Evolutionary conservation across 768 basidiomycete genomes (phyloP).

Genomic region (Mycena galopus): DNA sequence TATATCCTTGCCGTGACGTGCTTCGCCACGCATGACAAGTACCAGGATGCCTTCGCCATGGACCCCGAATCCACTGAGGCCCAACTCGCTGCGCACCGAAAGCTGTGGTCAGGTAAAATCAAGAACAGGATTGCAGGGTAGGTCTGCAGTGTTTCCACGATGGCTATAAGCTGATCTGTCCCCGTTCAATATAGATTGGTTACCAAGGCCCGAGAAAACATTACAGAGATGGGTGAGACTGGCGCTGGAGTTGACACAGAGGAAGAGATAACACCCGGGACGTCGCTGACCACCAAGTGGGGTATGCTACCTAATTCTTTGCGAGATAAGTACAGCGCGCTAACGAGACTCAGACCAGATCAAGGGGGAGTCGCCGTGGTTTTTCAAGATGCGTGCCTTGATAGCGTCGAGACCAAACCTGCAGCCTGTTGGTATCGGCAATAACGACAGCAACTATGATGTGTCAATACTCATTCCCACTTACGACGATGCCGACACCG

Average conservation of each 20-base stretch:
- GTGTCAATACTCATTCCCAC: background rate
- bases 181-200: background rate
- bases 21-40: background rate
- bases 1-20: background rate
- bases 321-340: background rate
- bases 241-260: background rate
- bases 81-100: background rate
- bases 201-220: background rate
- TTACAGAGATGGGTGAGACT: slow-evolving; percentile 6
- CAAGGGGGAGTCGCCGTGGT: background rate
- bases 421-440: slow-evolving; percentile 20
- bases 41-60: background rate
- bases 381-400: slow-evolving; percentile 13
- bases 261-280: background rate
- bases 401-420: slow-evolving; percentile 36
- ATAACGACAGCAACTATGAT: background rate
- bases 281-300: background rate
- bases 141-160: background rate
- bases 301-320: background rate
- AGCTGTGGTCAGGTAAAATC: background rate
- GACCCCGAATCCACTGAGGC: background rate
- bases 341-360: background rate
- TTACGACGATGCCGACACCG: background rate
- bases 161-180: background rate
- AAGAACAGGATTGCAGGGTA: background rate